Evolutionary conservation across 2,329 filamentous ascomycete genomes (phyloP).

Genomic region (Penicillium sp.): DNA sequence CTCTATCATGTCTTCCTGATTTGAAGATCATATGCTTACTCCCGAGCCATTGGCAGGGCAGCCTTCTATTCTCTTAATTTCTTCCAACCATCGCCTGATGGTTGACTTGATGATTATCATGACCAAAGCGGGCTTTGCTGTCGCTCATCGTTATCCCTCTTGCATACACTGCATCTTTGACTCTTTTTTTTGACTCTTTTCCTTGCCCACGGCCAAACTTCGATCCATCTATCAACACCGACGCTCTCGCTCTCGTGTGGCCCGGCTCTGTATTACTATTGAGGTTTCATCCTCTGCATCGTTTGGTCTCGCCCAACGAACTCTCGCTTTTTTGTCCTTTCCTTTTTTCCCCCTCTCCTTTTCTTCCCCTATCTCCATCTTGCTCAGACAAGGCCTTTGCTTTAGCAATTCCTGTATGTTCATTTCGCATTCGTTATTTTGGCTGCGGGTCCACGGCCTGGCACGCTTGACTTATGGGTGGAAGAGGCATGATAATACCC

Average conservation of each 20-base stretch:
- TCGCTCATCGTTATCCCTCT: conserved; percentile 27
- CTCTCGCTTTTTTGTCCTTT: conserved; percentile 17
- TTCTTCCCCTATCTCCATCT: conserved; percentile 9
- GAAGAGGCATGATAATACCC: conserved; percentile 24
- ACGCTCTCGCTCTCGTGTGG: conserved; percentile 4
- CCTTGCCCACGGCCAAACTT: conserved; percentile 3
- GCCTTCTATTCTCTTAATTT: conserved; percentile 19
- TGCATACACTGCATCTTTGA: conserved; percentile 12
- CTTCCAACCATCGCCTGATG: conserved; percentile 20
- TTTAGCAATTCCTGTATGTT: conserved; percentile 11
- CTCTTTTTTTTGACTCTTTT: conserved; percentile 1
- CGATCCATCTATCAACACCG: neutral
- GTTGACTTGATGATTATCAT: conserved; percentile 34
- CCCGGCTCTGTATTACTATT: conserved; percentile 41
- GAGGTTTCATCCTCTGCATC: conserved; percentile 11
- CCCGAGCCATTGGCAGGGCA: conserved; percentile 4
- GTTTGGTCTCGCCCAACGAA: conserved; percentile 8
- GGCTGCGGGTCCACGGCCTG: conserved; percentile 5
- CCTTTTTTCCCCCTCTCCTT: neutral
- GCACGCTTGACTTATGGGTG: conserved; percentile 7
- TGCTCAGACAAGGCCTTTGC: conserved; percentile 13
- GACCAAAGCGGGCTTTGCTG: conserved; percentile 48
- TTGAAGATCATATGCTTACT: conserved; percentile 17
- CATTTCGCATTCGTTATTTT: conserved; percentile 6
- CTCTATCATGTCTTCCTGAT: conserved; percentile 19